These are phyloP conservation scores for Xylaria longipes DNA, from an alignment of 495 filamentous ascomycete species.

Conservation along the genomic window DNA sequence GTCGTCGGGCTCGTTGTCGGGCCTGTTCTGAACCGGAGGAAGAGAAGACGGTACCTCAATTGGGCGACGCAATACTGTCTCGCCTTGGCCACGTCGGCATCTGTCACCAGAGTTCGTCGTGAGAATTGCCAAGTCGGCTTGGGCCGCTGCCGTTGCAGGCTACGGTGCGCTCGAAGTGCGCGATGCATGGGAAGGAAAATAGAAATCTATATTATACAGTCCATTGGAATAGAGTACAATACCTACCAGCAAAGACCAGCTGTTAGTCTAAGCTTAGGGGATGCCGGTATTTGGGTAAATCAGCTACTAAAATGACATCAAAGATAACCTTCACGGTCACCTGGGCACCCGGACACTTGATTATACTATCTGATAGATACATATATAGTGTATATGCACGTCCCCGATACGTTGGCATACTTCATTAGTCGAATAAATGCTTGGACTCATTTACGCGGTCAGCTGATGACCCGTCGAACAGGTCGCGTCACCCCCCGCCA, in stretches of 20 bases:
- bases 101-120: conserved; percentile 39
- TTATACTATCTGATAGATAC: background rate
- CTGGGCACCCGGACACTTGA: background rate
- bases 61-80: conserved; percentile 56
- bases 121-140: conserved; percentile 26
- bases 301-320: conserved; percentile 4
- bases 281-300: background rate
- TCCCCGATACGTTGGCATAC: background rate
- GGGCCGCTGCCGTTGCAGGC: conserved; percentile 25
- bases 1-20: background rate
- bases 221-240: conserved; percentile 25
- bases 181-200: conserved; percentile 35
- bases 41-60: conserved; percentile 44
- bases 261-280: background rate
- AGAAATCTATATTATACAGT: conserved; percentile 26
- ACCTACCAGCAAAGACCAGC: background rate
- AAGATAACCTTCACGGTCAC: conserved; percentile 2
- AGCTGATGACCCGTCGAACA: conserved; percentile 32
- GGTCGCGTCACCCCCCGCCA: conserved; percentile 33
- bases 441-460: conserved; percentile 33
- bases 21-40: background rate
- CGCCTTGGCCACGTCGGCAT: conserved; percentile 52
- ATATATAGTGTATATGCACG: background rate
- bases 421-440: no score
- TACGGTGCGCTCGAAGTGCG: conserved; percentile 31